A percentile compares a stretch with the other conserved stretches of the same genome.
Evolutionary conservation across 257 asterid genomes (phyloP).

Genomic region (Hygrophila difformis): DNA sequence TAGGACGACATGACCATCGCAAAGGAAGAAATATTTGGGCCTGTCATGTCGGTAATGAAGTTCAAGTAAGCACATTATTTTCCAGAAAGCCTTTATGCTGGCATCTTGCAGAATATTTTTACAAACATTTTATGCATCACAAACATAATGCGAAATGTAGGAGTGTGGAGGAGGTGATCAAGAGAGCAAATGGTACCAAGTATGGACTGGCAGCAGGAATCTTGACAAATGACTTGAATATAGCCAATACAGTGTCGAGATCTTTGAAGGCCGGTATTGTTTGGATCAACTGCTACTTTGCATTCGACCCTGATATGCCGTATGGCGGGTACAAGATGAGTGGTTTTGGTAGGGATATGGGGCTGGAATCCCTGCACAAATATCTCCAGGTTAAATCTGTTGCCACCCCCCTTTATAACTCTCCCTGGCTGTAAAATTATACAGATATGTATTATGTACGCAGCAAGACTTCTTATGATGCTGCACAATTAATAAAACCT

Average conservation of each 20-base stretch:
- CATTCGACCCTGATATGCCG: constrained; percentile 32
- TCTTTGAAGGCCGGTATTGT: constrained; percentile 18
- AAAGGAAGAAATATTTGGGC: constrained; percentile 81
- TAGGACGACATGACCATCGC: constrained; percentile 81
- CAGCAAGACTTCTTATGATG: too few relatives aligned
- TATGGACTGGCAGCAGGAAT: constrained; percentile 56
- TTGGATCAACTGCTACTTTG: neutral
- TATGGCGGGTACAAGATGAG: constrained; percentile 53
- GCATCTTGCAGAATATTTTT: too few relatives aligned
- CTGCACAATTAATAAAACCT: too few relatives aligned
- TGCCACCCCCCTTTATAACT: constrained; percentile 40
- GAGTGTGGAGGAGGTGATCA: constrained; percentile 45
- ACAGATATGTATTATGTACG: too few relatives aligned
- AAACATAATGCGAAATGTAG: too few relatives aligned
- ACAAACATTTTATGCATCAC: too few relatives aligned
- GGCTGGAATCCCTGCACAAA: constrained; percentile 34
- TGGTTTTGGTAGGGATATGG: constrained; percentile 46
- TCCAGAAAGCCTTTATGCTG: too few relatives aligned
- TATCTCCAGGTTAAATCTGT: constrained; percentile 42
- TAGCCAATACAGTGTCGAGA: constrained; percentile 49
- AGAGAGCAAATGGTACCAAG: constrained; percentile 39
- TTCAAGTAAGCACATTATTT: constrained; percentile 39
- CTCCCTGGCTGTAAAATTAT: constrained; percentile 57
- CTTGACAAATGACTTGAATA: constrained; percentile 47
- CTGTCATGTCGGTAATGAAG: constrained; percentile 76